These are phyloP conservation scores for Tolypocladium tundrense DNA, from an alignment of 2,329 filamentous ascomycete genomes.

Conservation along the genomic window DNA sequence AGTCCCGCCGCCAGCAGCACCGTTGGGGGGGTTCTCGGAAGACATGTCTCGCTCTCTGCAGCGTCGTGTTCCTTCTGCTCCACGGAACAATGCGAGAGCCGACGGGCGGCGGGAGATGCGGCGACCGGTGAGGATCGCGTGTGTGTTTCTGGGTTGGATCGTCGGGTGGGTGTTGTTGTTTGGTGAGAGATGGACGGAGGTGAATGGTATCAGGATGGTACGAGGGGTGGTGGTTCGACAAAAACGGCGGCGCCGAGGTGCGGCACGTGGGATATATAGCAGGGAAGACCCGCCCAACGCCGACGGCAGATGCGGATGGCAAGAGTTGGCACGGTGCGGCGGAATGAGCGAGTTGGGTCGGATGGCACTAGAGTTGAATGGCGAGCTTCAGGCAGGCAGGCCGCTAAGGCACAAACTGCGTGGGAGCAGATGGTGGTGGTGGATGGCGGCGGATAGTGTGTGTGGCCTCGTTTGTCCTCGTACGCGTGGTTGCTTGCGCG, in stretches of 20 bases:
- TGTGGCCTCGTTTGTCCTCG: not conserved
- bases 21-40: constrained; percentile 23
- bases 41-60: constrained; percentile 16
- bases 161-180: not conserved
- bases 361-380: not conserved
- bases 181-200: constrained; percentile 1
- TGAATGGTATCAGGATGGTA: constrained; percentile 12
- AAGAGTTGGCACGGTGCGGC: not conserved
- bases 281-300: constrained; percentile 4
- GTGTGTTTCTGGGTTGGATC: not conserved
- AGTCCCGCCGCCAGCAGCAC: constrained; percentile 19
- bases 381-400: not conserved
- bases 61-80: not conserved
- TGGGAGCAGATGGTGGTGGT: not conserved
- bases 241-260: constrained; percentile 1
- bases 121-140: not conserved
- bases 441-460: not conserved
- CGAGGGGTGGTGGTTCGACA: constrained; percentile 16
- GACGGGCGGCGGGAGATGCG: not conserved
- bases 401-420: not conserved
- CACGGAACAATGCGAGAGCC: not conserved
- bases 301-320: not conserved
- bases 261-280: constrained; percentile 14
- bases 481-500: not conserved
- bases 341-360: not conserved